Evolutionary conservation across 1,284 basidiomycete genomes (phyloP).

Genomic region (Trametes pubescens): DNA sequence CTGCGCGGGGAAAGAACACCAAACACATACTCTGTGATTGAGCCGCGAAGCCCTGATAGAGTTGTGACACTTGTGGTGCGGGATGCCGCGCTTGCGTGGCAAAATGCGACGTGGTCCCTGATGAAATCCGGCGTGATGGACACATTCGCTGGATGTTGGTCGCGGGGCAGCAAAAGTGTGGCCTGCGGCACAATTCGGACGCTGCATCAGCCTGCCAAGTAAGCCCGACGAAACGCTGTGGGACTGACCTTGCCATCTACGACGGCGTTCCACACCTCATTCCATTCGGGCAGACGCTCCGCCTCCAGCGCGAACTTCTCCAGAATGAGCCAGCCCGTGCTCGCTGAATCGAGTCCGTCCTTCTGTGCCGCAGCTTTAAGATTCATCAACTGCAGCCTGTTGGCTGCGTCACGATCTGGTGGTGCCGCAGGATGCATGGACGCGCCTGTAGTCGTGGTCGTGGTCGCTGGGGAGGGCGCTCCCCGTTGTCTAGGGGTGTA

Average conservation of each 20-base stretch:
- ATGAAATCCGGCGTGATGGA: conserved; percentile 78
- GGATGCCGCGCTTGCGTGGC: conserved; percentile 56
- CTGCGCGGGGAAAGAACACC: conserved; percentile 20
- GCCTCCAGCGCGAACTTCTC: conserved; percentile 78
- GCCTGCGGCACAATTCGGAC: conserved; percentile 57
- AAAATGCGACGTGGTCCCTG: conserved; percentile 80
- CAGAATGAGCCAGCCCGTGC: conserved; percentile 85
- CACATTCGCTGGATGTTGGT: conserved; percentile 56
- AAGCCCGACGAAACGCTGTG: background rate
- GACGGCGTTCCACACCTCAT: conserved; percentile 74
- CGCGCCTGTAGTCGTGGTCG: conserved; percentile 56
- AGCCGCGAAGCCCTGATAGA: conserved; percentile 82
- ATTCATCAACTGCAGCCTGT: conserved; percentile 79
- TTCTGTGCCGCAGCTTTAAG: conserved; percentile 83
- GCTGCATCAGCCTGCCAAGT: conserved; percentile 8
- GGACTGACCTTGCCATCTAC: conserved; percentile 71
- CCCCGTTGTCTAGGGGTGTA: conserved; percentile 65
- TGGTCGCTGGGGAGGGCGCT: conserved; percentile 59
- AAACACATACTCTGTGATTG: conserved; percentile 60
- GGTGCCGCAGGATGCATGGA: conserved; percentile 48
- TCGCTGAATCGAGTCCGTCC: conserved; percentile 74
- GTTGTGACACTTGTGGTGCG: conserved; percentile 65
- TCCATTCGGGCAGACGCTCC: conserved; percentile 73
- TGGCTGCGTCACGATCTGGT: conserved; percentile 62
- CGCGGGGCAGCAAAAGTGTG: conserved; percentile 78